Base-by-base conservation (phyloP, 2,329 filamentous ascomycete genomes). In the Ustulina deusta region DNA sequence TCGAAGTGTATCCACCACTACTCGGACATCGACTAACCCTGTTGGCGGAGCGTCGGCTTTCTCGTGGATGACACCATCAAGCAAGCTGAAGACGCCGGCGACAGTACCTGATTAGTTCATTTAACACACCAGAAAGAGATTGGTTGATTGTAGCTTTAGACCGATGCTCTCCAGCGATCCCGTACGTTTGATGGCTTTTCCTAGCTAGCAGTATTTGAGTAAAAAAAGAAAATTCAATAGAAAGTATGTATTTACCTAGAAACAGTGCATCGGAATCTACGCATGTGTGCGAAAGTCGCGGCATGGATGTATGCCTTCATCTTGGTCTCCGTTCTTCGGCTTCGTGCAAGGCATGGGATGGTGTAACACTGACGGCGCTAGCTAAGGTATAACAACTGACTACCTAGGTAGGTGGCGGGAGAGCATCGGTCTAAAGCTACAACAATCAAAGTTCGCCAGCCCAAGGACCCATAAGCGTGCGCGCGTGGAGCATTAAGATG, bases 11-110 rank as follows among this genome's bases (percentile, higher is more conserved):
- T 78, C 82, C 48, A 75, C 80, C 20, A 76, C 83, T n/a, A 82
- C 87, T 17, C 86, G 89, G 60, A 78, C 77, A 64, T 85, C 89
- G 6, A 84, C 89, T 36, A 98, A 98, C 76, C 95, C 96, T 0
- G 88, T 97, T 20, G 95, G 95, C 9, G 93, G 93, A n/a, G 95
- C 92, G 15, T 96, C 93, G 66, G 95, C 95, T 2, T 98, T 98
- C 82, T 91, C 92, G 13, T 98, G 94, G 94, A 90, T 97, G 83
- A 95, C 92, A 55, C 81, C 85, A 46, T 72, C 79, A 20, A 77
- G 76, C 58, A 84, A 84, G 73, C 80, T 83, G 52, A 83, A 82
- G 74, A 76, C 80, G 11, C 76, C 81, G 2, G 76, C 82, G 10
- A 72, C 80, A 5, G 70, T 78, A 27, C 78, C 78, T 6, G 79